Percentiles rank a stretch among this genome's conserved stretches.
Conservation (phyloP, 208 protist genomes). For the Leptomonas pyrrhocoris region DNA sequence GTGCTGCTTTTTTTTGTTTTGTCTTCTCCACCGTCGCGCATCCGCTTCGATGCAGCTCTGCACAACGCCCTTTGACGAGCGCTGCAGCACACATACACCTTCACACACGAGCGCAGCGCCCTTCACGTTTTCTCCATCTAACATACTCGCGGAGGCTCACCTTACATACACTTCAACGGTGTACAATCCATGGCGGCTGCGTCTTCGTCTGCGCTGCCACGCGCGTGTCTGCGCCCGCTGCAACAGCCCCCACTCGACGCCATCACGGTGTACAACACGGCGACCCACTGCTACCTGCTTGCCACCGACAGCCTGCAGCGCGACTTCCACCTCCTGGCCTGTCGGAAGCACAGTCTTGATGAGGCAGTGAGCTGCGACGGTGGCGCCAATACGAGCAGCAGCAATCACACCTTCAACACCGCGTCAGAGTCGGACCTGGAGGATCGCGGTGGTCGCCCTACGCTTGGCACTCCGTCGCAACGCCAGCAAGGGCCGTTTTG, state of each 20-base stretch:
- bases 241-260: conserved; percentile 39
- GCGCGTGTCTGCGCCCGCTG: conserved; percentile 12
- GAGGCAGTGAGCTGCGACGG: background rate
- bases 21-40: too few relatives aligned
- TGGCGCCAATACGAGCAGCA: background rate
- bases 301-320: conserved; percentile 41
- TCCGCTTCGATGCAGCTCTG: background rate
- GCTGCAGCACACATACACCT: background rate
- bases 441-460: background rate
- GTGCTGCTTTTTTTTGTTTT: too few relatives aligned
- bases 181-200: background rate
- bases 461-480: background rate
- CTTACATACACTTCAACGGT: background rate
- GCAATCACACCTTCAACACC: too few relatives aligned
- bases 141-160: background rate
- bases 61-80: too few relatives aligned
- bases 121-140: background rate
- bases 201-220: conserved; percentile 14
- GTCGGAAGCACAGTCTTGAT: conserved; percentile 30
- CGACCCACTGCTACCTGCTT: conserved; percentile 59
- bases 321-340: conserved; percentile 29
- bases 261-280: conserved; percentile 58
- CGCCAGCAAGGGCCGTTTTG: background rate
- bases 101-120: background rate
- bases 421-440: conserved; percentile 10